These are phyloP conservation scores for Stentor coeruleus DNA, from an alignment of 73 alveolate species.

Conservation along the genomic window DNA sequence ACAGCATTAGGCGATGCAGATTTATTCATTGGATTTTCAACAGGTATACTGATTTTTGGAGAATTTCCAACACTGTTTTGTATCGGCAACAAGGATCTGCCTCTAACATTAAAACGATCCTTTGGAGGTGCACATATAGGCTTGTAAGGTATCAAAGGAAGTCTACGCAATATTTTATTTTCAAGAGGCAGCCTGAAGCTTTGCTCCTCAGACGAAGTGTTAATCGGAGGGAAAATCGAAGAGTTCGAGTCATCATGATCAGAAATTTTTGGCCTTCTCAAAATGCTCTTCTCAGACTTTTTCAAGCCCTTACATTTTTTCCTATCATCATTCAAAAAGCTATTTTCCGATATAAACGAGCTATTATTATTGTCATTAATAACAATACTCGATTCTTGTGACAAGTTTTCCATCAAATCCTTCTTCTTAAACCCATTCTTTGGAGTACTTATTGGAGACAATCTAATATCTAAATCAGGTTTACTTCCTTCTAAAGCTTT, in stretches of 20 bases:
- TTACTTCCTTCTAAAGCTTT: not conserved
- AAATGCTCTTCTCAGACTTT: not conserved
- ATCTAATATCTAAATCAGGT: not conserved
- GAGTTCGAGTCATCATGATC: constrained; percentile 19
- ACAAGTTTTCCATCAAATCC: not conserved
- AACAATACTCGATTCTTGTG: constrained; percentile 15
- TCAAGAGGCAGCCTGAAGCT: not conserved
- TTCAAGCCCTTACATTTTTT: not conserved
- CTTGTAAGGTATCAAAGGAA: not conserved
- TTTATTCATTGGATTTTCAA: not conserved
- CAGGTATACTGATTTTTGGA: not conserved
- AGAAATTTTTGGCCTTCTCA: not conserved
- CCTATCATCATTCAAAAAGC: not conserved
- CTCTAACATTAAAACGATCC: not conserved
- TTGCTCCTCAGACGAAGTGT: not conserved
- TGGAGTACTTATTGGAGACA: not conserved
- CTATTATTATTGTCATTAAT: not conserved
- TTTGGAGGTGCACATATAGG: constrained; percentile 6
- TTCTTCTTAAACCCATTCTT: no score
- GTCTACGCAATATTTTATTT: not conserved
- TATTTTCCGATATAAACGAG: not conserved
- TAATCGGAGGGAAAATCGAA: constrained; percentile 14
- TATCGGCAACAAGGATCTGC: constrained; percentile 21
- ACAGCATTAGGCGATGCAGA: constrained; percentile 4
- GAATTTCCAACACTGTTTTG: not conserved